These are phyloP conservation scores for Trichophyton benhamiae DNA, from an alignment of 2,329 filamentous ascomycete species.

Conservation along the genomic window DNA sequence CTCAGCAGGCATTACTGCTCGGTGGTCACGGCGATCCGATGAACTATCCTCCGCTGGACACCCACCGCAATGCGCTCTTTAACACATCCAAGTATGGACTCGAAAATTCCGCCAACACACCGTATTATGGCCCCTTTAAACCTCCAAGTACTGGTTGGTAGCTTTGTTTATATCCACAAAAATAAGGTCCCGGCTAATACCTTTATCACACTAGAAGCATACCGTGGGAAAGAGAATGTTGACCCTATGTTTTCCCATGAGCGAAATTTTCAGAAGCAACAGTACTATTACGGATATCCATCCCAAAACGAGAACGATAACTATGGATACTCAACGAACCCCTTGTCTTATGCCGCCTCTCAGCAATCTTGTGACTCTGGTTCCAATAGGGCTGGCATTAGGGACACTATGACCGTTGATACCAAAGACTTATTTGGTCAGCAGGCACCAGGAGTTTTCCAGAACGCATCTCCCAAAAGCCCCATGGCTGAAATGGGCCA, in stretches of 20 bases:
- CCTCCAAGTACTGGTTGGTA: background rate
- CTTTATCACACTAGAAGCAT: conserved; percentile 13
- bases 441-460: conserved; percentile 13
- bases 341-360: conserved; percentile 20
- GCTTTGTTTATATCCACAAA: background rate
- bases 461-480: conserved; percentile 21
- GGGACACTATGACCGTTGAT: conserved; percentile 3
- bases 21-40: conserved; percentile 21
- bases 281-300: conserved; percentile 19
- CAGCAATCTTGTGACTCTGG: conserved; percentile 10
- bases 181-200: conserved; percentile 4
- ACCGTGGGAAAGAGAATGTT: conserved; percentile 28
- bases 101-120: background rate
- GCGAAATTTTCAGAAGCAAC: conserved; percentile 16
- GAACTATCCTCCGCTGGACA: conserved; percentile 22
- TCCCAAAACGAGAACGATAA: conserved; percentile 17
- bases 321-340: conserved; percentile 23
- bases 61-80: conserved; percentile 22
- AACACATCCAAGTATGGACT: background rate
- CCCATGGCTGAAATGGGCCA: conserved; percentile 26
- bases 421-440: conserved; percentile 7
- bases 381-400: conserved; percentile 3
- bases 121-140: conserved; percentile 3
- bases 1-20: conserved; percentile 15
- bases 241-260: conserved; percentile 21